Evolutionary conservation across 495 filamentous ascomycete genomes (phyloP).

Genomic region (Penicillium egyptiacum): DNA sequence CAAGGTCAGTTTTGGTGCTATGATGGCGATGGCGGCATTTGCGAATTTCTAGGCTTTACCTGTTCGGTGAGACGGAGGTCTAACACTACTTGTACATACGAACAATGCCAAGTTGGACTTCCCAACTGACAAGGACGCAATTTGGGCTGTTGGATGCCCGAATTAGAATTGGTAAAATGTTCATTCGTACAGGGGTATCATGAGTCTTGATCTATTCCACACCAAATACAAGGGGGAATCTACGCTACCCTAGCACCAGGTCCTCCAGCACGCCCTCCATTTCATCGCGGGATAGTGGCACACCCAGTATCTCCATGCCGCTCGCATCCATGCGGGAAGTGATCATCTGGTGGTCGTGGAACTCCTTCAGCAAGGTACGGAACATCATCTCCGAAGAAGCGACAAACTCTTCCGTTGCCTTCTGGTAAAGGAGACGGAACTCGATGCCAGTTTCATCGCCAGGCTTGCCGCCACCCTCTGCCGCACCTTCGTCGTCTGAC

Average conservation of each 20-base stretch:
- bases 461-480: constrained; percentile 31
- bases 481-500: constrained; percentile 43
- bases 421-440: constrained; percentile 88
- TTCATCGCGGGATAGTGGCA: constrained; percentile 86
- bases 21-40: constrained; percentile 78
- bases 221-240: constrained; percentile 6
- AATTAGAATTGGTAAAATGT: constrained; percentile 14
- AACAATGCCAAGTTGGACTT: background rate
- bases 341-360: constrained; percentile 97
- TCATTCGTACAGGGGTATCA: constrained; percentile 41
- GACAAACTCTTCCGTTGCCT: constrained; percentile 93
- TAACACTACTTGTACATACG: constrained; percentile 20
- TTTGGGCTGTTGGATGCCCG: background rate
- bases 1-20: constrained; percentile 73
- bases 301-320: constrained; percentile 79
- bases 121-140: background rate
- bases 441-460: constrained; percentile 65
- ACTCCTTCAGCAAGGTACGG: constrained; percentile 90
- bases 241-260: constrained; percentile 50
- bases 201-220: constrained; percentile 24
- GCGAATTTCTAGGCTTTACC: constrained; percentile 42
- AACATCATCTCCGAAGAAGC: constrained; percentile 96
- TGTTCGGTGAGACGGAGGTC: background rate
- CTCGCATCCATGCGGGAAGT: constrained; percentile 78
- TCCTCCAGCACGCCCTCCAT: constrained; percentile 89